phyloP scores from a whole-genome alignment of 2,329 filamentous ascomycete species.

The Colletotrichum musae region DNA sequence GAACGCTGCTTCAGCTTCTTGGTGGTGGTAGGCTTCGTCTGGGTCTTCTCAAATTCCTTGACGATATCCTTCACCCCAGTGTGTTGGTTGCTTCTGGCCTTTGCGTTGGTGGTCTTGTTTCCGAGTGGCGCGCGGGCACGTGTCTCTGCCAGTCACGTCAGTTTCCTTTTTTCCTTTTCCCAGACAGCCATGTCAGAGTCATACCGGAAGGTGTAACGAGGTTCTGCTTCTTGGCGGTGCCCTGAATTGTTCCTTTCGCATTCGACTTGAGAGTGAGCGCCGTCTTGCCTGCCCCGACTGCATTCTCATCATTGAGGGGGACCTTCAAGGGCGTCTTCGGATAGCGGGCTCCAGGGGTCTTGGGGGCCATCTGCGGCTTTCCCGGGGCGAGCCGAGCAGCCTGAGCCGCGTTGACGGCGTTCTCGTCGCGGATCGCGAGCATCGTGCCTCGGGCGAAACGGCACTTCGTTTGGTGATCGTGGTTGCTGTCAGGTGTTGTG shows the following conservation, averaged over 20 bases:
- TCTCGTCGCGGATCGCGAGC: constrained; percentile 42
- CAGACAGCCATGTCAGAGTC: constrained; percentile 30
- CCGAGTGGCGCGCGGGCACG: constrained; percentile 86
- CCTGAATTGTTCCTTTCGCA: constrained; percentile 58
- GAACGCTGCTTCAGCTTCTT: constrained; percentile 73
- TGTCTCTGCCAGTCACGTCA: constrained; percentile 61
- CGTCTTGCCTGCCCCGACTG: constrained; percentile 73
- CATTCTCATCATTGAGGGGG: constrained; percentile 88
- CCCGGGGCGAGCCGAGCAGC: constrained; percentile 40
- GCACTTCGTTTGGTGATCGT: not conserved
- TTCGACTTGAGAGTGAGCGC: constrained; percentile 67
- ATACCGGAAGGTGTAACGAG: constrained; percentile 42
- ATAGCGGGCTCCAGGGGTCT: constrained; percentile 82
- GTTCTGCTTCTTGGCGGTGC: constrained; percentile 38
- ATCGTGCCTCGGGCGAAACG: constrained; percentile 27
- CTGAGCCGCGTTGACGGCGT: constrained; percentile 42
- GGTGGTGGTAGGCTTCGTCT: constrained; percentile 70
- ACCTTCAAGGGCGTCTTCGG: constrained; percentile 88
- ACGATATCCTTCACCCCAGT: constrained; percentile 73
- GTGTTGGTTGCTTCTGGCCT: constrained; percentile 78
- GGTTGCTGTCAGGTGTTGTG: not conserved
- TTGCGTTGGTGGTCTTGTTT: constrained; percentile 97
- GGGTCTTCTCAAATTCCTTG: constrained; percentile 74
- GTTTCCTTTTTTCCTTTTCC: constrained; percentile 12
- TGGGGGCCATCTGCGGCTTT: constrained; percentile 69